Evolutionary conservation across 345 rosid species (phyloP).

Genomic region (Lepidium africanum): DNA sequence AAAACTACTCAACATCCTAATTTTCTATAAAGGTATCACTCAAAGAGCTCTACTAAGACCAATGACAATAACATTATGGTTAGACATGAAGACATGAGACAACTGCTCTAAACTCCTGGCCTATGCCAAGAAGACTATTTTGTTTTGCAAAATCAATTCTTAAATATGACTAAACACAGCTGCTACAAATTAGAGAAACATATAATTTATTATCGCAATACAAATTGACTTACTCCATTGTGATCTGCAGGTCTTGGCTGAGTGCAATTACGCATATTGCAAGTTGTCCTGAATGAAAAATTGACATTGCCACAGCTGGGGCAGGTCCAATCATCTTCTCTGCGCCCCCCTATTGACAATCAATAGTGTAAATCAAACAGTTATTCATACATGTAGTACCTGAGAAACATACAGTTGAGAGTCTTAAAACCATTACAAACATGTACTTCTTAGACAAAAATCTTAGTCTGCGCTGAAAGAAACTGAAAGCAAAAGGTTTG

Average conservation of each 20-base stretch:
- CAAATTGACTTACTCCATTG: slow-evolving; percentile 38
- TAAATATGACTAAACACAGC: background rate
- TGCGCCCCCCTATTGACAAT: slow-evolving; percentile 63
- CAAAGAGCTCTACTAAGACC: background rate
- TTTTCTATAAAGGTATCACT: background rate
- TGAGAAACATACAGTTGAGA: background rate
- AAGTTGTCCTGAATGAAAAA: slow-evolving; percentile 92
- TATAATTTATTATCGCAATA: background rate
- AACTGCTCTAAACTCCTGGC: background rate
- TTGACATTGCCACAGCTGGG: slow-evolving; percentile 98
- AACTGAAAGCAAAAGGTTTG: background rate
- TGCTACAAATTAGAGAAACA: background rate
- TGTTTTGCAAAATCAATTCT: background rate
- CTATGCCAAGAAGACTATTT: background rate
- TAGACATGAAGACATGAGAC: background rate
- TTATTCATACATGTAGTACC: background rate
- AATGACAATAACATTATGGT: background rate
- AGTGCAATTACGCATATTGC: slow-evolving; percentile 98
- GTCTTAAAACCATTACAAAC: background rate
- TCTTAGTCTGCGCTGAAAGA: background rate
- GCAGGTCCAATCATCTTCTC: slow-evolving; percentile 99
- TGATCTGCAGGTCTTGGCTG: slow-evolving; percentile 96
- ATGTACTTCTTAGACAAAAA: background rate
- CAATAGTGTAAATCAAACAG: background rate
- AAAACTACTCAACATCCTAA: slow-evolving; percentile 1